Evolutionary conservation across 2,329 filamentous ascomycete genomes (phyloP).

Genomic region (Xenoacremonium recifei): DNA sequence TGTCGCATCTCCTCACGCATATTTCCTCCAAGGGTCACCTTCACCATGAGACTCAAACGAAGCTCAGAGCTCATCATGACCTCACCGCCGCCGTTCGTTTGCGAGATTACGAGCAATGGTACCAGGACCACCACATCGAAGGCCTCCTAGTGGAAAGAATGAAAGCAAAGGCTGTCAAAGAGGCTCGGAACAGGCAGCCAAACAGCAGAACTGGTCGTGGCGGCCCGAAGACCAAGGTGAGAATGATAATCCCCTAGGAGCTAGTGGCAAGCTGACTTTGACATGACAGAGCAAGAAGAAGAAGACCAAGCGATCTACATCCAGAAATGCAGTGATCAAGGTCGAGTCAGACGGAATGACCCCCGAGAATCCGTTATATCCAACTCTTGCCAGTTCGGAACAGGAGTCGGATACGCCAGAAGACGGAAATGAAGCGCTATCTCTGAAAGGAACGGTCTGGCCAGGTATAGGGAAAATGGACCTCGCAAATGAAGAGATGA

Average conservation of each 20-base stretch:
- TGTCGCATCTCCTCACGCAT: constrained; percentile 90
- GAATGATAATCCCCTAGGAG: no score
- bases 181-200: constrained; percentile 56
- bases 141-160: constrained; percentile 75
- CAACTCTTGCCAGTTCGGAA: constrained; percentile 26
- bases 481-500: constrained; percentile 71
- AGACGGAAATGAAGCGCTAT: constrained; percentile 31
- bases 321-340: constrained; percentile 22
- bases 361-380: constrained; percentile 26
- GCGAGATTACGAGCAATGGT: constrained; percentile 76
- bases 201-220: no score
- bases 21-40: constrained; percentile 91
- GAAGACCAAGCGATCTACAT: constrained; percentile 25
- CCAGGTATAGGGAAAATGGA: constrained; percentile 83
- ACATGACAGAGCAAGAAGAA: constrained; percentile 32
- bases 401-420: constrained; percentile 29
- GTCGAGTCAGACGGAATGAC: constrained; percentile 26
- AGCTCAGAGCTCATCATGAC: constrained; percentile 69
- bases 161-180: constrained; percentile 71
- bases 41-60: constrained; percentile 77
- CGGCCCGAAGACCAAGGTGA: no score
- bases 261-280: no score
- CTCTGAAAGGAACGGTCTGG: constrained; percentile 70
- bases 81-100: constrained; percentile 61
- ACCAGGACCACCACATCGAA: constrained; percentile 67